Base-by-base conservation (phyloP, 129 eudicot genomes). In the Lactuca sativa region DNA sequence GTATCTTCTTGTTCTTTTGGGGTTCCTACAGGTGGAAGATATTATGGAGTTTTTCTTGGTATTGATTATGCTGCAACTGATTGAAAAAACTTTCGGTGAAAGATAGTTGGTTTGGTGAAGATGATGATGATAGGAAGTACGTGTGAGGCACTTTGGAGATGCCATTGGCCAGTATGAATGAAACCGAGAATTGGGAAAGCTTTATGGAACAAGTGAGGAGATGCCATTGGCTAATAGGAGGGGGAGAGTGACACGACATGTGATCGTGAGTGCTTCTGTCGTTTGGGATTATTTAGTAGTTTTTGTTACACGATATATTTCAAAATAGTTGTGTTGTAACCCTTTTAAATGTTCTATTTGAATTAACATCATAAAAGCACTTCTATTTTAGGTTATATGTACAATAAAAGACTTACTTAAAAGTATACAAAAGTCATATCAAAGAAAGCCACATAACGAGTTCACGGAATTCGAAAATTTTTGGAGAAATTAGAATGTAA, bases 151-250 rank as follows among this genome's bases (percentile, higher is more conserved):
- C 17, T 47, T 7, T 33, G 72, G 38, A 53, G 34, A 52, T 34
- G 72, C 72, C 72, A 67, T 67, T 53, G 48, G 38, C 18, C 16
- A 52, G 9, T 52, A 15, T 4, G 31, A 33, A 13, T 9, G 48
- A 49, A 14, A 44, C 16, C 25, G 36, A 43, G 34, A 64, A 40
- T 31, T 15, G 16, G 13, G 69, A 40, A 31, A 18, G 21, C n/a
- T 25, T 47, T 47, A 47, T 47, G 52, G 58, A 7, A 48, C 17
- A 48, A 14, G 18, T 31, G 59, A 47, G 71, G 52, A n/a, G 59
- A 14, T 14, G 59, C 5, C 40, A 53, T 55, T 54, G 70, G 18
- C 7, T 17, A 63, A 33, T 40, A 14, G n/a, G 3, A 25, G 18
- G 12, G 54, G 31, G 21, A 13, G 18, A 43, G 56, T 52, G 7